Evolutionary conservation across 176 grass and related monocot species (phyloP), one percentile per base, ranked within the genome.

Genomic region (Phragmites australis): DNA sequence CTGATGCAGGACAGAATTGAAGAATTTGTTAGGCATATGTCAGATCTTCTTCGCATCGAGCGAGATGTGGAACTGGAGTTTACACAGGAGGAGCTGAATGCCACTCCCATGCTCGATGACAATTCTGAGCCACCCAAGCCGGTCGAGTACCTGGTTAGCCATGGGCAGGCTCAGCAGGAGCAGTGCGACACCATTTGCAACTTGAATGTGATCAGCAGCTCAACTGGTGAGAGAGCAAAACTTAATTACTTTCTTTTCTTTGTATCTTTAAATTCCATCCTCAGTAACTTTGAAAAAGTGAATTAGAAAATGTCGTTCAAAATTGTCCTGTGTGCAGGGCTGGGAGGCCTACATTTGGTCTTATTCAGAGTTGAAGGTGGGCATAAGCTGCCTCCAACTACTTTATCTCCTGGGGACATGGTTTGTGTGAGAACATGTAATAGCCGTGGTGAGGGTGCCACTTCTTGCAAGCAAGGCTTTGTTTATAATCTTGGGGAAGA

Each of bases 391-490:
- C 95, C 95, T 39, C 95, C 95, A 15, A 97, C 95, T 8, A 90
- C 77, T 53, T 51, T 94, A 42, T 97, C 95, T 80, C 95, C 95
- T 70, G 92, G 95, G 75, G 95, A 97, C 62, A 90, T 92, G 83
- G 87, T 97, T 81, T 97, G 92, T 89, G 88, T 97, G 65, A 90
- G 95, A 82, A 93, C 88, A 82, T 97, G 92, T 70, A 91, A 97
- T 55, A 92, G 59, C 66, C 83, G 82, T 42, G 92, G 92, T 74
- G 85, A 87, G 56, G 89, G 83, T 39, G 88, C 83, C 53, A 97
- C 95, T 75, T 94, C 92, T 89, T 94, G 92, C 81, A 92, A 91
- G 85, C 95, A 94, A 87, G 95, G 95, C 23, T 86, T 97, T 85
- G 86, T 94, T 46, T 94, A 97, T 80, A 97, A 89, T 86, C 84